Conservation (phyloP, 345 rosid genomes). For the Pugionium cornutum region DNA sequence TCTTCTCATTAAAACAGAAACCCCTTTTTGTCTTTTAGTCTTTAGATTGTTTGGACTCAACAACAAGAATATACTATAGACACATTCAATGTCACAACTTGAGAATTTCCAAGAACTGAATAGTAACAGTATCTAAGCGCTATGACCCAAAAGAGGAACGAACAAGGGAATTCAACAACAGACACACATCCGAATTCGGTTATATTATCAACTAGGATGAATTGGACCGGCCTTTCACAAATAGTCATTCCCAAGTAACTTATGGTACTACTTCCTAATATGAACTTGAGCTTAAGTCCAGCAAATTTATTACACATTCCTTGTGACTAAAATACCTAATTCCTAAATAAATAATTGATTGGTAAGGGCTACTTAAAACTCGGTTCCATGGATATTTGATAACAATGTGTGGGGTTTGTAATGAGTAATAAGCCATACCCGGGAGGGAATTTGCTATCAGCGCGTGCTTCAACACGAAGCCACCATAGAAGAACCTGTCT, state of each 20-base stretch:
- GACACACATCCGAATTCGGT: neutral
- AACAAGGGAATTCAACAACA: neutral
- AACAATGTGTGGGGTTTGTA: neutral
- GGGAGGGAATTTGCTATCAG: conserved; percentile 97
- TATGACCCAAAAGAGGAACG: neutral
- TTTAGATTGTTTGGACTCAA: neutral
- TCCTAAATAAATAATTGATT: neutral
- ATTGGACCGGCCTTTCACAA: neutral
- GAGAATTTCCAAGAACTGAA: neutral
- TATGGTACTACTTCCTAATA: conserved; percentile 6
- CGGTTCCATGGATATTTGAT: neutral
- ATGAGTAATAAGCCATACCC: conserved; percentile 49
- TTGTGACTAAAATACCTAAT: conserved; percentile 5
- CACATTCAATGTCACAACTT: neutral
- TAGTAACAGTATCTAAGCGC: neutral
- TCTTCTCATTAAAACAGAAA: conserved; percentile 1
- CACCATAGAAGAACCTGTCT: conserved; percentile 92
- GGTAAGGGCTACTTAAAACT: neutral
- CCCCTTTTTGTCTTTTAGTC: neutral
- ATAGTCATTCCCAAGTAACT: neutral
- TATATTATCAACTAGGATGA: neutral
- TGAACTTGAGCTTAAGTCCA: conserved; percentile 3
- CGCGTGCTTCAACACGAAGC: conserved; percentile 99
- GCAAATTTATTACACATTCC: conserved; percentile 3
- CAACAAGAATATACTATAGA: neutral